Conservation (phyloP, 2,329 filamentous ascomycete genomes). For the Alternaria sp. region DNA sequence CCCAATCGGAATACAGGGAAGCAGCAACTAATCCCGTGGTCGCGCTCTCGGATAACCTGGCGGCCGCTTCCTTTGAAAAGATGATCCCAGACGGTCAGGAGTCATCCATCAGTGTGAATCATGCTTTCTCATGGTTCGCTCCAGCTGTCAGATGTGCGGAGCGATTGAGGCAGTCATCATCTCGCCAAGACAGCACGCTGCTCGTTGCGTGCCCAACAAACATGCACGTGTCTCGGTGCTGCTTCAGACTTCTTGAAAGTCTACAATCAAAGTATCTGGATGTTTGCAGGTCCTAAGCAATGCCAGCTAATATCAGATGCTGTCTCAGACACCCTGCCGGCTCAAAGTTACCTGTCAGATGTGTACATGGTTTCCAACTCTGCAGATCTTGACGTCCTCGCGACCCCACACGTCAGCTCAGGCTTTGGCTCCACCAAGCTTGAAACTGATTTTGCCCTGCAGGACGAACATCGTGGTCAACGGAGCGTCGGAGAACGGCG, state of each 20-base stretch:
- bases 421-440: constrained; percentile 12
- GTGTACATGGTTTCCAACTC: neutral
- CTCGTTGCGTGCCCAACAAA: constrained; percentile 1
- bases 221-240: neutral
- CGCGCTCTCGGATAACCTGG: constrained; percentile 29
- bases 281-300: neutral
- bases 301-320: neutral
- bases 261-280: constrained; percentile 1
- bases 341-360: constrained; percentile 1
- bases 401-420: constrained; percentile 21
- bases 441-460: constrained; percentile 6
- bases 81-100: constrained; percentile 6
- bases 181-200: constrained; percentile 3
- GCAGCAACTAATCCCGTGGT: constrained; percentile 25
- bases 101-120: constrained; percentile 28
- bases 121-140: constrained; percentile 16
- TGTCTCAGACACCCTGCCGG: constrained; percentile 1
- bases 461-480: constrained; percentile 2
- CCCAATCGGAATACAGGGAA: constrained; percentile 46
- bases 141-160: constrained; percentile 12
- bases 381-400: constrained; percentile 18
- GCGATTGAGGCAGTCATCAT: constrained; percentile 5
- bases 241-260: neutral
- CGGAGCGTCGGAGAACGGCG: constrained; percentile 13
- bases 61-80: constrained; percentile 24